phyloP scores from a whole-genome alignment of 257 asterid species.

The Solanum tarapatanum region DNA sequence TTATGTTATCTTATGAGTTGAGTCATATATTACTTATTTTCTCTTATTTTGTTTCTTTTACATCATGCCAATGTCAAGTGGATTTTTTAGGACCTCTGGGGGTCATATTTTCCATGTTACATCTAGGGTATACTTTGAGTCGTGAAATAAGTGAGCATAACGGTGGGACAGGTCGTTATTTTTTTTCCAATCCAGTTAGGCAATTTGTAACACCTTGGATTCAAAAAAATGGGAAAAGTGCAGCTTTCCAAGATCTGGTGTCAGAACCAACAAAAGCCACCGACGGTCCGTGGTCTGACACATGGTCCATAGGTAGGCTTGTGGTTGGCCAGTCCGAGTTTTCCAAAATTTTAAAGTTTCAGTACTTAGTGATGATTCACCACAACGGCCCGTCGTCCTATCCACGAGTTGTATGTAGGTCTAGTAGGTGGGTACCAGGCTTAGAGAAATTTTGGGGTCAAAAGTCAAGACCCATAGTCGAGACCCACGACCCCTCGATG shows the following conservation, averaged over 20 bases:
- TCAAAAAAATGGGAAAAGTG: neutral
- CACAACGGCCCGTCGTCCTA: too few species aligned
- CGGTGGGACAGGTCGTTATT: neutral
- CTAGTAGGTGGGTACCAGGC: neutral
- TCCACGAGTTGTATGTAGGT: neutral
- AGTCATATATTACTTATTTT: neutral
- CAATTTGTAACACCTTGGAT: neutral
- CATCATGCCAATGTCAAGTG: neutral
- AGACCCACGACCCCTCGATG: neutral
- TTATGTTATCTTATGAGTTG: neutral
- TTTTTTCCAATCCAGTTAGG: neutral
- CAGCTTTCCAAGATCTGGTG: neutral
- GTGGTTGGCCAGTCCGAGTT: too few species aligned
- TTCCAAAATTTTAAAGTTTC: neutral
- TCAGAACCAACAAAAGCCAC: neutral
- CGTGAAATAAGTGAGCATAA: neutral
- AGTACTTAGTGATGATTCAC: too few species aligned
- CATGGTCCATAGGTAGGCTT: neutral
- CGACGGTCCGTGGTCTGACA: neutral
- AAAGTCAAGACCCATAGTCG: neutral
- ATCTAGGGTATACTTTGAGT: too few species aligned
- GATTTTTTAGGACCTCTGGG: neutral
- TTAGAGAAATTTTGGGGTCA: neutral
- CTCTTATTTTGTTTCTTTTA: too few species aligned
- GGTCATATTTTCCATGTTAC: neutral